Evolutionary conservation across 176 grass and related monocot genomes (phyloP).

Genomic region (Dendrocalamus sinicus): DNA sequence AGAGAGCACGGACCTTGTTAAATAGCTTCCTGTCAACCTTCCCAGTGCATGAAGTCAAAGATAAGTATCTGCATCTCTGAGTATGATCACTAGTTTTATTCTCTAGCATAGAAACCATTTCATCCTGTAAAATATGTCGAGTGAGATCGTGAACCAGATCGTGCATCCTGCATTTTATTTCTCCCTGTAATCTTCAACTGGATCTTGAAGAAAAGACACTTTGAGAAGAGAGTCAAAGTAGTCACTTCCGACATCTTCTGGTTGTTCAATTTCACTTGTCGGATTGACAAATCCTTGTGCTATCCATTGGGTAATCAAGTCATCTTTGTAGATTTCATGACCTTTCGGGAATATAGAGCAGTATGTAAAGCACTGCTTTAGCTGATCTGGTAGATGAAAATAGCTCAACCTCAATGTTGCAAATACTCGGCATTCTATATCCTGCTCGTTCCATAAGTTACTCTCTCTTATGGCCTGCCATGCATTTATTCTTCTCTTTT

Average conservation of each 20-base stretch:
- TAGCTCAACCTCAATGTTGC: conserved; percentile 33
- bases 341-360: conserved; percentile 33
- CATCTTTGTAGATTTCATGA: neutral
- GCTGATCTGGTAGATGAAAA: neutral
- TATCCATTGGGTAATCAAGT: conserved; percentile 46
- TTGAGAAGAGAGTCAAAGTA: neutral
- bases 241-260: too few relatives aligned
- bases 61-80: too few relatives aligned
- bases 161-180: neutral
- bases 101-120: neutral
- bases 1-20: too few relatives aligned
- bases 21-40: too few relatives aligned
- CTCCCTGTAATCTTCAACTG: fast-evolving
- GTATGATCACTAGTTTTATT: too few relatives aligned
- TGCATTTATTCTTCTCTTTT: neutral
- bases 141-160: conserved; percentile 33
- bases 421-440: neutral
- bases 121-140: neutral
- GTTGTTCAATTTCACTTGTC: neutral
- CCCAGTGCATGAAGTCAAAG: too few relatives aligned
- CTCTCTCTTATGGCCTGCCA: conserved; percentile 10
- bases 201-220: conserved; percentile 28
- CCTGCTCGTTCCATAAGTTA: neutral
- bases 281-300: neutral
- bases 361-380: conserved; percentile 16